phyloP scores from a whole-genome alignment of 2,329 filamentous ascomycete species.

The Alternaria incomplexa region DNA sequence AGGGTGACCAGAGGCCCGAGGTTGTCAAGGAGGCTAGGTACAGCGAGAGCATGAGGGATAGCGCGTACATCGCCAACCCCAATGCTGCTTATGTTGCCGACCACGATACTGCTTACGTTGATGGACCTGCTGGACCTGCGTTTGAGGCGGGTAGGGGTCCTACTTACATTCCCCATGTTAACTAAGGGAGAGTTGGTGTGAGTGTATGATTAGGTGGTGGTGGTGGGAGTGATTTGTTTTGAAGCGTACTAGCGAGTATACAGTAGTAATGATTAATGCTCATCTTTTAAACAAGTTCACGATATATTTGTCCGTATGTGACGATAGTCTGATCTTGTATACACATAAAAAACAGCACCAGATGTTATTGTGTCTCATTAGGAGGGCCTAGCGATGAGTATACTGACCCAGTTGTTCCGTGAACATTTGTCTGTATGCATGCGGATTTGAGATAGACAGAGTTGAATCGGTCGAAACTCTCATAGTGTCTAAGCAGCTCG shows the following conservation, averaged over 20 bases:
- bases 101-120: background rate
- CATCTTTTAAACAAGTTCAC: rapidly evolving
- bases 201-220: background rate
- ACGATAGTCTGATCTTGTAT: no score
- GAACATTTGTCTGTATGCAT: no score
- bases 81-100: background rate
- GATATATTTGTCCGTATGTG: no score
- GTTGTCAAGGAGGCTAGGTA: conserved; percentile 10
- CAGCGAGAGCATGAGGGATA: conserved; percentile 1
- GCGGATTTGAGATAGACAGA: no score
- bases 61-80: background rate
- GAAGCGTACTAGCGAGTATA: background rate
- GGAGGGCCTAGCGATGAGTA: no score
- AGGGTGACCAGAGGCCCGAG: background rate
- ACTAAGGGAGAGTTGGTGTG: background rate
- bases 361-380: no score
- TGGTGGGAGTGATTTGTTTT: background rate
- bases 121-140: background rate
- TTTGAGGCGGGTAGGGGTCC: background rate
- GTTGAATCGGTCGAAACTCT: no score
- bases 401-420: no score
- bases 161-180: background rate
- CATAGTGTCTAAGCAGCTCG: no score
- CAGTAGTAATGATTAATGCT: background rate
- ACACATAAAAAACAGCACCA: no score